Conservation (phyloP, 2,329 filamentous ascomycete species). For the Chaetoscypha palmicola region DNA sequence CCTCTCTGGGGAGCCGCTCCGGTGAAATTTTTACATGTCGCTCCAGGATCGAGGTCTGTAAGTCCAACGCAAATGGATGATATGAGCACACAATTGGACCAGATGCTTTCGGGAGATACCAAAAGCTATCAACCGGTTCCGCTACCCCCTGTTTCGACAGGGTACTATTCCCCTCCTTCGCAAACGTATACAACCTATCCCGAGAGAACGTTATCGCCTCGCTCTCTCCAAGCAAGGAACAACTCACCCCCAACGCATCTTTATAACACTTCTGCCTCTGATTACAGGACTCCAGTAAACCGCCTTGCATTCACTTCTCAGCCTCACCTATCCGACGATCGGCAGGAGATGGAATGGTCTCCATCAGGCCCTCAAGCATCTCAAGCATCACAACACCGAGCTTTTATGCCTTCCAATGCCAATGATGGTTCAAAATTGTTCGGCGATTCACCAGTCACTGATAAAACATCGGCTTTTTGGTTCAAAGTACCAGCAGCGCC, state of each 20-base stretch:
- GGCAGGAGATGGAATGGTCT: conserved; percentile 81
- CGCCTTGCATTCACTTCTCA: background rate
- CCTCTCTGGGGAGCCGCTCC: conserved; percentile 41
- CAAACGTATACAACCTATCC: too few relatives aligned
- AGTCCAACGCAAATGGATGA: background rate
- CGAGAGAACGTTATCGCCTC: too few relatives aligned
- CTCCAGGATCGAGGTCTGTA: conserved; percentile 17
- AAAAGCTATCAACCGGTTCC: background rate
- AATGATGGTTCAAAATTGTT: conserved; percentile 34
- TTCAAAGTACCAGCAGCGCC: conserved; percentile 65
- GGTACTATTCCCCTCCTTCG: background rate
- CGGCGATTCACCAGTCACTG: conserved; percentile 17
- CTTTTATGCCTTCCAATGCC: conserved; percentile 41
- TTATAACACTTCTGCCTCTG: too few relatives aligned
- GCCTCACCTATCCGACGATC: too few relatives aligned
- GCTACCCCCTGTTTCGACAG: background rate
- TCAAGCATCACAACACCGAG: conserved; percentile 43
- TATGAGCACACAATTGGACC: conserved; percentile 9
- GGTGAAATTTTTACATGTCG: conserved; percentile 18
- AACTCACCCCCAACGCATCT: too few relatives aligned
- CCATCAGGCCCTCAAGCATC: conserved; percentile 40
- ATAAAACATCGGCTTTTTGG: conserved; percentile 48
- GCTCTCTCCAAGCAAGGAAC: too few relatives aligned
- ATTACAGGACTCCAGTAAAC: too few relatives aligned
- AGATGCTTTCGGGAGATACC: too few relatives aligned